phyloP scores from a whole-genome alignment of 2,329 filamentous ascomycete genomes.

The Aspergillus sergii region DNA sequence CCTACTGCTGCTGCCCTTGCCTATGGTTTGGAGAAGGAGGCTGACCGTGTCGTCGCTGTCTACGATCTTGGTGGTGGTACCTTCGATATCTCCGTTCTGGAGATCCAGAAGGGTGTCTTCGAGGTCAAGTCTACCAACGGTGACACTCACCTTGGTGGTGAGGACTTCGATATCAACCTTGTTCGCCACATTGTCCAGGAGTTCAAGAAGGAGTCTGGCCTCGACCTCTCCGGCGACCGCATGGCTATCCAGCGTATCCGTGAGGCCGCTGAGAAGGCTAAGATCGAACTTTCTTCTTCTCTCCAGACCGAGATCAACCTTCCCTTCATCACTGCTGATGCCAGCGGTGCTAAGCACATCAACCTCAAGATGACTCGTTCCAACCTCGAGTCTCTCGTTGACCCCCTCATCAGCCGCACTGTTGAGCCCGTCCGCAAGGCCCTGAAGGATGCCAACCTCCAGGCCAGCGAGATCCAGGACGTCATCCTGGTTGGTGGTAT shows the following conservation, averaged over 20 bases:
- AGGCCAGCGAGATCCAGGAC: conserved; percentile 93
- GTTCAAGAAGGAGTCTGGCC: conserved; percentile 94
- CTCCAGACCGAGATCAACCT: conserved; percentile 97
- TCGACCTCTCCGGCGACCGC: conserved; percentile 87
- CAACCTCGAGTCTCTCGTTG: conserved; percentile 91
- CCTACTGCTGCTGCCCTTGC: conserved; percentile 93
- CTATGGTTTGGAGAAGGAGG: conserved; percentile 94
- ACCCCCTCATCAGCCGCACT: conserved; percentile 82
- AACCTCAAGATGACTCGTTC: conserved; percentile 91
- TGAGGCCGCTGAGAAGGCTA: conserved; percentile 98
- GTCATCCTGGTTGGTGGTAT: conserved; percentile 98
- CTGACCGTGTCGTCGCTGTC: conserved; percentile 86
- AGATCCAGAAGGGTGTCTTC: conserved; percentile 97
- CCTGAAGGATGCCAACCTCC: conserved; percentile 89
- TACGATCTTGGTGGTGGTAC: conserved; percentile 99
- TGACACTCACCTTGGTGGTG: conserved; percentile 97
- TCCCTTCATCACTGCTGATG: conserved; percentile 96
- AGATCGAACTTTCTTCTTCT: conserved; percentile 96
- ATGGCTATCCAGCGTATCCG: conserved; percentile 99
- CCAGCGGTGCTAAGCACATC: conserved; percentile 96
- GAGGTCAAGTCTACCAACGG: conserved; percentile 99
- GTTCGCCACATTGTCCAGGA: conserved; percentile 91
- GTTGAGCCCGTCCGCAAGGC: conserved; percentile 95
- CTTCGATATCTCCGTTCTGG: conserved; percentile 97
- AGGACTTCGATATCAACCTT: conserved; percentile 94